phyloP scores from a whole-genome alignment of 2,329 filamentous ascomycete genomes.

The Diaporthe vaccinii region DNA sequence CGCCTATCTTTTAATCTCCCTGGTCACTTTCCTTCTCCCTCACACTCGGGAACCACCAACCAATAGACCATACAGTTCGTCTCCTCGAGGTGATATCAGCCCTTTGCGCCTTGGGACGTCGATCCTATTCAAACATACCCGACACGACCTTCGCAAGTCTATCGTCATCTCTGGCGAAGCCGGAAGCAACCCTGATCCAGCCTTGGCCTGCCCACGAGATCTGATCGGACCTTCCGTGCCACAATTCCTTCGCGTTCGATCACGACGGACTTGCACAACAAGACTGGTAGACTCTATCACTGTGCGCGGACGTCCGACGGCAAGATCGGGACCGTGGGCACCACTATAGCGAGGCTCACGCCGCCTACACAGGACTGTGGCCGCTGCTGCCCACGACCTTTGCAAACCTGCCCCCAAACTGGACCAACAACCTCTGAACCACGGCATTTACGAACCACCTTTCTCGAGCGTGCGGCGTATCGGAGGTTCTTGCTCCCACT shows the following conservation, averaged over 20 bases:
- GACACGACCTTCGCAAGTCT: not conserved
- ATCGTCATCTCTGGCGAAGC: not conserved
- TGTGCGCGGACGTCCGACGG: not conserved
- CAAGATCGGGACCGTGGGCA: not conserved
- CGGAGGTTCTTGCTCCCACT: not conserved
- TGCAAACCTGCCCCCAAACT: not conserved
- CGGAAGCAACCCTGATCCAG: not conserved
- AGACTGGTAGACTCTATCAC: not conserved
- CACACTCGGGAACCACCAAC: not conserved
- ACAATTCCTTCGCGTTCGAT: not conserved
- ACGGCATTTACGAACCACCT: not conserved
- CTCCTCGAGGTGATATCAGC: constrained; percentile 15
- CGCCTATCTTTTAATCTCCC: constrained; percentile 27
- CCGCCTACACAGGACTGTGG: not conserved
- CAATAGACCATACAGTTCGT: not conserved
- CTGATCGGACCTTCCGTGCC: not conserved
- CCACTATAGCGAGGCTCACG: not conserved
- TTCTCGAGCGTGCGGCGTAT: not conserved
- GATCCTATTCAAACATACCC: constrained; percentile 2
- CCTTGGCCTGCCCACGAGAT: not conserved
- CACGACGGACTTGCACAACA: not conserved
- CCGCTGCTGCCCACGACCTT: not conserved
- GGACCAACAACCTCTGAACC: not conserved
- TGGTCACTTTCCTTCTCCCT: constrained; percentile 16
- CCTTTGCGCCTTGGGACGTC: constrained; percentile 6